Percentiles rank a stretch among this genome's conserved stretches.
Conservation (phyloP, 225 moss, liverwort and hornwort species). For the Sphagnum contortum region DNA sequence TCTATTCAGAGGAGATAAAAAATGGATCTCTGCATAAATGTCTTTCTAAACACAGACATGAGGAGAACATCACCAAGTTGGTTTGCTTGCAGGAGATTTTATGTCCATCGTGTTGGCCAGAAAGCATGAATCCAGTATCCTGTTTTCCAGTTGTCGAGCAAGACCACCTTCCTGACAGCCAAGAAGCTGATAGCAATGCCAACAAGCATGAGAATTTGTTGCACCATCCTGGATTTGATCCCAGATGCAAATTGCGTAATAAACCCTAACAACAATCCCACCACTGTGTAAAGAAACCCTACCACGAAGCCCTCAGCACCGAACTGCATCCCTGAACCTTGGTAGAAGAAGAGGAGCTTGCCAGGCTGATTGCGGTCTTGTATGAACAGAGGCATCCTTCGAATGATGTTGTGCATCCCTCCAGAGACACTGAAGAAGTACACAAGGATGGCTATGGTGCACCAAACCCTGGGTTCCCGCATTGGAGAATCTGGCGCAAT, state of each 20-base stretch:
- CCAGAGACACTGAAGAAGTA: slow-evolving; percentile 99
- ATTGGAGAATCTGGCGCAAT: slow-evolving; percentile 68
- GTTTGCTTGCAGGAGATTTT: slow-evolving; percentile 1
- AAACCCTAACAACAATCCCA: slow-evolving; percentile 68
- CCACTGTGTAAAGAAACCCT: slow-evolving; percentile 75
- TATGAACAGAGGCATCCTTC: slow-evolving; percentile 91
- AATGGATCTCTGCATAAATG: too few relatives aligned
- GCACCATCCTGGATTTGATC: slow-evolving; percentile 54
- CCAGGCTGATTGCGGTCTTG: slow-evolving; percentile 68
- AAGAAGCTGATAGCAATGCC: slow-evolving; percentile 61
- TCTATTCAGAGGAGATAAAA: too few relatives aligned
- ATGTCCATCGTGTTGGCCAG: slow-evolving; percentile 86
- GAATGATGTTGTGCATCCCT: slow-evolving; percentile 98
- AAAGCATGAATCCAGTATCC: slow-evolving; percentile 88
- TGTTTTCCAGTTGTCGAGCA: slow-evolving; percentile 96
- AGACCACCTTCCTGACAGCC: slow-evolving; percentile 77
- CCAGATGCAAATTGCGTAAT: slow-evolving; percentile 67
- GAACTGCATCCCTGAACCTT: slow-evolving; percentile 89
- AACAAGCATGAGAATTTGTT: slow-evolving; percentile 56
- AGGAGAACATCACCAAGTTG: too few relatives aligned
- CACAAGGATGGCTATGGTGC: slow-evolving; percentile 53
- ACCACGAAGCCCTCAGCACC: slow-evolving; percentile 97
- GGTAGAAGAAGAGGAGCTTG: slow-evolving; percentile 87
- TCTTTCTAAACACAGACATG: too few relatives aligned
- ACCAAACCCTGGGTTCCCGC: slow-evolving; percentile 82